These are phyloP conservation scores for Coemansia sp. DNA, from an alignment of 192 early-diverging fungal genomes.

Conservation along the genomic window DNA sequence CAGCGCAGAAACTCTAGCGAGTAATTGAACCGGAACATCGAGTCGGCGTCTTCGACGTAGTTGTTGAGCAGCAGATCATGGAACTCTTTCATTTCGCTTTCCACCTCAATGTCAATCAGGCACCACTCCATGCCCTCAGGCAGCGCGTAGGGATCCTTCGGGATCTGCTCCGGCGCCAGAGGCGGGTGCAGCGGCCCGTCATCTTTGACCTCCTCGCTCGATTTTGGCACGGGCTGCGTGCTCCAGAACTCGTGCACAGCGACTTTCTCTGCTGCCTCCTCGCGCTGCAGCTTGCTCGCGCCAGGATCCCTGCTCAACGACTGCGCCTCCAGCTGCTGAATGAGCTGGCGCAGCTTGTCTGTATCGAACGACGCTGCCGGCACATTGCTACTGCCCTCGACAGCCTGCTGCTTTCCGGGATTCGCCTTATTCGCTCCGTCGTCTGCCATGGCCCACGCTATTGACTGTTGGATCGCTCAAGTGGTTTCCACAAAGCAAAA, in stretches of 20 bases:
- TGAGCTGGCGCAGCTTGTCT: conserved; percentile 29
- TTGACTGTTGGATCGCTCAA: too few relatives aligned
- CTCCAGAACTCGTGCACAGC: conserved; percentile 85
- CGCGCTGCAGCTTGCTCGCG: conserved; percentile 29
- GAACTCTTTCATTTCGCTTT: conserved; percentile 75
- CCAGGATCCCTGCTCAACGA: conserved; percentile 7
- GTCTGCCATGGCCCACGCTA: conserved; percentile 7
- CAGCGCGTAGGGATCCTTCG: conserved; percentile 74
- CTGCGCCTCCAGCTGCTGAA: conserved; percentile 22
- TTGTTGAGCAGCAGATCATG: conserved; percentile 85
- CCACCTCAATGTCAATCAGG: conserved; percentile 70
- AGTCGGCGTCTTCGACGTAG: conserved; percentile 97
- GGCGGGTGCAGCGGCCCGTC: conserved; percentile 82
- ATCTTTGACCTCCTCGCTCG: conserved; percentile 64
- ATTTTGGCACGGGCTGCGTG: conserved; percentile 91
- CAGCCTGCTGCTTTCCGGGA: neutral
- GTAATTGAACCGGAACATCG: conserved; percentile 96
- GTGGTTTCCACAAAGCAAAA: too few relatives aligned
- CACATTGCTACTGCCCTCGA: neutral
- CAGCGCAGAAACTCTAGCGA: conserved; percentile 88
- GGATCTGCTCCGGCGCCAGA: conserved; percentile 70
- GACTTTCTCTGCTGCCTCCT: conserved; percentile 29
- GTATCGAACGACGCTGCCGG: conserved; percentile 7
- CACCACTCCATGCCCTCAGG: conserved; percentile 91
- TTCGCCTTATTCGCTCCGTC: neutral